Percentiles rank a stretch among this genome's conserved stretches.
phyloP scores from a whole-genome alignment of 306 rosid species.

The Erythrophleum fordii region DNA sequence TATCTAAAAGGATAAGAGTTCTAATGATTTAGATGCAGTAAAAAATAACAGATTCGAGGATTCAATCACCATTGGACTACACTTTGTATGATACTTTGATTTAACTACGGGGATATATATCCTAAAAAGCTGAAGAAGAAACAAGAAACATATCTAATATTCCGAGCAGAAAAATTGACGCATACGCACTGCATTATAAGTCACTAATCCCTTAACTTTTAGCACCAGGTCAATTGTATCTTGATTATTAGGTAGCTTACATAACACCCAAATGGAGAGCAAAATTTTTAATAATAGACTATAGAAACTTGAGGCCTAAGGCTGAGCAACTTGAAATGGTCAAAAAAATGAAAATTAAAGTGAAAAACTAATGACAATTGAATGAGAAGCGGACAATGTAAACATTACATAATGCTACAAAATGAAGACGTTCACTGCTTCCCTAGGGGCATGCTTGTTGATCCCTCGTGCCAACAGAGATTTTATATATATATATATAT shows the following conservation, averaged over 20 bases:
- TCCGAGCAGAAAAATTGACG: not conserved
- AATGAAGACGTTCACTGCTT: slow-evolving; percentile 45
- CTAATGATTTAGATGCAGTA: too few relatives aligned
- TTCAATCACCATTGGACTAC: too few relatives aligned
- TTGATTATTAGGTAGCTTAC: slow-evolving; percentile 51
- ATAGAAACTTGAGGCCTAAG: slow-evolving; percentile 46
- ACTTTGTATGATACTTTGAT: too few relatives aligned
- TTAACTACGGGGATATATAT: too few relatives aligned
- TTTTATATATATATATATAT: too few relatives aligned
- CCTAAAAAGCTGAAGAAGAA: not conserved
- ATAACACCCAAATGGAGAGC: slow-evolving; percentile 41
- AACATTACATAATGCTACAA: slow-evolving; percentile 53
- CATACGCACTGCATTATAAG: slow-evolving; percentile 32
- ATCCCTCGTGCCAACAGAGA: slow-evolving; percentile 56
- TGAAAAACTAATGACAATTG: slow-evolving; percentile 3
- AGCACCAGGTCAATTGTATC: slow-evolving; percentile 31
- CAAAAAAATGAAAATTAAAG: slow-evolving; percentile 27
- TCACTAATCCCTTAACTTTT: not conserved
- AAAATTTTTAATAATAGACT: slow-evolving; percentile 44
- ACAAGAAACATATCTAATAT: not conserved
- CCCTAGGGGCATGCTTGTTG: slow-evolving; percentile 47
- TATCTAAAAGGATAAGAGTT: too few relatives aligned
- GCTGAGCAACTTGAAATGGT: slow-evolving; percentile 44
- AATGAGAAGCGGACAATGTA: slow-evolving; percentile 36
- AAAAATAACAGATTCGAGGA: too few relatives aligned